Evolutionary conservation across 805 yeast genomes (phyloP).

Genomic region (Diddensiella caesifluorescens): DNA sequence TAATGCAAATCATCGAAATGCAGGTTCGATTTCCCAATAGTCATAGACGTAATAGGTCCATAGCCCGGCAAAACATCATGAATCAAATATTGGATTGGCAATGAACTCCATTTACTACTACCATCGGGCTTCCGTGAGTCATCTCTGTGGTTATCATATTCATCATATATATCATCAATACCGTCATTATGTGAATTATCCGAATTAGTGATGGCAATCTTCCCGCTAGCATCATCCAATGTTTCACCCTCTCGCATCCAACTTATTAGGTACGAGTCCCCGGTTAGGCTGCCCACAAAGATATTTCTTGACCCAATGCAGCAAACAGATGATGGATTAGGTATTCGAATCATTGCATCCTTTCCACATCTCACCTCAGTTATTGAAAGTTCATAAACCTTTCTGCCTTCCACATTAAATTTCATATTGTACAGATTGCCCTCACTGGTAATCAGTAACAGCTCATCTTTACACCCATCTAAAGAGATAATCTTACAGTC

Average conservation of each 20-base stretch:
- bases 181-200: conserved; percentile 29
- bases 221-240: background rate
- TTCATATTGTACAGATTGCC: conserved; percentile 41
- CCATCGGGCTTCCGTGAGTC: background rate
- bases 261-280: conserved; percentile 51
- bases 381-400: conserved; percentile 28
- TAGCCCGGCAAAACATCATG: conserved; percentile 54
- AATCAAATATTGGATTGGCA: conserved; percentile 37
- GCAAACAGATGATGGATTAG: conserved; percentile 40
- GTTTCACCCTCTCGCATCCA: conserved; percentile 28
- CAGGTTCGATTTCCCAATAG: conserved; percentile 54
- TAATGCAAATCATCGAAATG: conserved; percentile 55
- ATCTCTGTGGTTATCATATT: conserved; percentile 2
- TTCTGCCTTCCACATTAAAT: conserved; percentile 37
- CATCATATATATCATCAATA: conserved; percentile 28
- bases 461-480: conserved; percentile 31
- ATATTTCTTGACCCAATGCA: conserved; percentile 40
- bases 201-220: conserved; percentile 3
- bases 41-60: conserved; percentile 70
- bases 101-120: background rate
- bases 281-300: conserved; percentile 57
- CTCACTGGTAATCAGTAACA: conserved; percentile 37
- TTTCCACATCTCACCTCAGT: conserved; percentile 6
- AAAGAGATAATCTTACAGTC: conserved; percentile 39
- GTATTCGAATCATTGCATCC: conserved; percentile 18